A percentile compares a stretch with the other conserved stretches of the same genome.
phyloP scores from a whole-genome alignment of 2,329 filamentous ascomycete genomes.

The Alternaria viburni region DNA sequence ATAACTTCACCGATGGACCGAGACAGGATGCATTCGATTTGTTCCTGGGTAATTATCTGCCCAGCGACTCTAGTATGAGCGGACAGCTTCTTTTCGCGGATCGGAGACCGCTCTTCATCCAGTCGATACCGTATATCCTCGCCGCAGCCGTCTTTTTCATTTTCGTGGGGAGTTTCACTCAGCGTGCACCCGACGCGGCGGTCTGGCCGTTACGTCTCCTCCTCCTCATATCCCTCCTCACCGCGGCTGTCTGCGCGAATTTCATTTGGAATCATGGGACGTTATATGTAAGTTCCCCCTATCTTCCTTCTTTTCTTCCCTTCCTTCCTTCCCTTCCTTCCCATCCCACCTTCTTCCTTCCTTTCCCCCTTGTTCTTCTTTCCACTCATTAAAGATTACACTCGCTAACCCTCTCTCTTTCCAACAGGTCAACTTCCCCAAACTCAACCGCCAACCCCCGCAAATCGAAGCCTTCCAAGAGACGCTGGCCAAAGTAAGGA shows the following conservation, averaged over 20 bases:
- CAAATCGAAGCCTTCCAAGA: slow-evolving; percentile 89
- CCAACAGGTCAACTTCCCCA: slow-evolving; percentile 88
- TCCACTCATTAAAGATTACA: no score
- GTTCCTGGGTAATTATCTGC: slow-evolving; percentile 66
- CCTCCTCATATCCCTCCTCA: slow-evolving; percentile 75
- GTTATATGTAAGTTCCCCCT: slow-evolving; percentile 80
- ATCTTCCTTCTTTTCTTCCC: slow-evolving; percentile 42
- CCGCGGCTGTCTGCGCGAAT: slow-evolving; percentile 72
- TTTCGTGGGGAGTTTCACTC: slow-evolving; percentile 75
- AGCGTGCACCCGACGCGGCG: slow-evolving; percentile 72
- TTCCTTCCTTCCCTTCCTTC: not conserved
- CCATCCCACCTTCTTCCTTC: no score
- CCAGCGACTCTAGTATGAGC: no score
- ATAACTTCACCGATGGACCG: slow-evolving; percentile 94
- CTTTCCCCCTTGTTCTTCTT: no score
- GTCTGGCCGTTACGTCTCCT: slow-evolving; percentile 85
- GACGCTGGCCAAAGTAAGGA: slow-evolving; percentile 79
- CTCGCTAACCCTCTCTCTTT: no score
- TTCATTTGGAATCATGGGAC: slow-evolving; percentile 88
- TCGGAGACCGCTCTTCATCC: slow-evolving; percentile 82
- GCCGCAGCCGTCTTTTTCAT: slow-evolving; percentile 86
- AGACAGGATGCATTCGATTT: slow-evolving; percentile 95
- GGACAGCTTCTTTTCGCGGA: slow-evolving; percentile 60
- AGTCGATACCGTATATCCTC: slow-evolving; percentile 90
- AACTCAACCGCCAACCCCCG: slow-evolving; percentile 86